Evolutionary conservation across 805 yeast species (phyloP).

Genomic region (Priceomyces melissophilus): DNA sequence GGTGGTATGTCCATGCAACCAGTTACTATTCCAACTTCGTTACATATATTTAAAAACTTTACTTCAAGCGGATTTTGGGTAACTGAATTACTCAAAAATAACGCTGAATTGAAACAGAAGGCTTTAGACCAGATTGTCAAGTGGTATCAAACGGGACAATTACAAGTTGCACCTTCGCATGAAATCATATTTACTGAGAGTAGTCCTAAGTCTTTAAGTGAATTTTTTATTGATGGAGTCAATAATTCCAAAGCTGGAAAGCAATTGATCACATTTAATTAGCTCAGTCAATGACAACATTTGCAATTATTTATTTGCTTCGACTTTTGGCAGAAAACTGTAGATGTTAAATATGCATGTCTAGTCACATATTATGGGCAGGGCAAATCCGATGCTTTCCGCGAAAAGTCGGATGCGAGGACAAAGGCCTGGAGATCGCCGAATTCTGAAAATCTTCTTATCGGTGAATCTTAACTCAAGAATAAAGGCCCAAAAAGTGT

Average conservation of each 20-base stretch:
- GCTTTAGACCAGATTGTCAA: constrained; percentile 35
- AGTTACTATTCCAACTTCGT: constrained; percentile 82
- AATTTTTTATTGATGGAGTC: constrained; percentile 27
- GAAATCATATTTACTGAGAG: constrained; percentile 21
- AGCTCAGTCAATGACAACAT: no score
- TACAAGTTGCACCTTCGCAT: constrained; percentile 35
- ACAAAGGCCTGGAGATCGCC: no score
- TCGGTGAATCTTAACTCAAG: no score
- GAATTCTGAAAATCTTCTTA: no score
- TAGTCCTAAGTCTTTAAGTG: constrained; percentile 22
- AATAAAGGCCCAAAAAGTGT: no score
- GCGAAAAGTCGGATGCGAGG: no score
- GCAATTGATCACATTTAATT: constrained; percentile 29
- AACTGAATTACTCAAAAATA: constrained; percentile 46
- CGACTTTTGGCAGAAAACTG: no score
- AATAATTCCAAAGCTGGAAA: constrained; percentile 35
- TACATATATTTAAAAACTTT: constrained; percentile 85
- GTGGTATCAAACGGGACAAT: constrained; percentile 41
- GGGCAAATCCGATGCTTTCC: no score
- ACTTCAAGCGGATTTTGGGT: constrained; percentile 93
- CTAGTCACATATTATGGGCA: no score
- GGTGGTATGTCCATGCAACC: constrained; percentile 99
- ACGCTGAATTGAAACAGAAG: constrained; percentile 31
- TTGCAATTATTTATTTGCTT: no score
- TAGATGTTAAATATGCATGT: no score